Conservation (phyloP, 1,139 yeast species). For the Suhomyces kunorum region DNA sequence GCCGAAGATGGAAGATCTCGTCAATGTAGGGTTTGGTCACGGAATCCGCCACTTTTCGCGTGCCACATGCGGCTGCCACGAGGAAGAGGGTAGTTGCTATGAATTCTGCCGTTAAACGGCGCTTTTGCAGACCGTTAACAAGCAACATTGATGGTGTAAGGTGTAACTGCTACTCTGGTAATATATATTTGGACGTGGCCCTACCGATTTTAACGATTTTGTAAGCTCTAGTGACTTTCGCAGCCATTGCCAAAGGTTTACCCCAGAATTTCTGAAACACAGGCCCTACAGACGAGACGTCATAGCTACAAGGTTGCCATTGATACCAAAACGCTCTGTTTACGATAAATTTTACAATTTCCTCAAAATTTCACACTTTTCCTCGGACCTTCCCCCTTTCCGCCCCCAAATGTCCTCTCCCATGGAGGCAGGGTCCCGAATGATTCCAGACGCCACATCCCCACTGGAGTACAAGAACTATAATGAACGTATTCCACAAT, state of each 20-base stretch:
- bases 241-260: neutral
- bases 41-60: slow-evolving; percentile 19
- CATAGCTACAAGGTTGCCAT: no score
- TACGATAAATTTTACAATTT: no score
- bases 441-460: slow-evolving; percentile 25
- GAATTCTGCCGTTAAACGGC: neutral
- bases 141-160: no score
- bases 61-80: slow-evolving; percentile 19
- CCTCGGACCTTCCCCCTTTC: neutral
- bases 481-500: neutral
- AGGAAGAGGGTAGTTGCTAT: slow-evolving; percentile 13
- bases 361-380: no score
- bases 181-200: neutral
- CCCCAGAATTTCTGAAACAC: no score
- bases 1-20: slow-evolving; percentile 83
- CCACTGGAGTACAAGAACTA: slow-evolving; percentile 21
- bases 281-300: no score
- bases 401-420: slow-evolving; percentile 1
- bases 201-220: neutral
- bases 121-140: neutral
- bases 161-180: neutral
- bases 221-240: neutral
- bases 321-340: no score
- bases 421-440: slow-evolving; percentile 18
- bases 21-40: slow-evolving; percentile 59